Evolutionary conservation across 169 alveolate genomes (phyloP).

Genomic region (Plasmodium inui): DNA sequence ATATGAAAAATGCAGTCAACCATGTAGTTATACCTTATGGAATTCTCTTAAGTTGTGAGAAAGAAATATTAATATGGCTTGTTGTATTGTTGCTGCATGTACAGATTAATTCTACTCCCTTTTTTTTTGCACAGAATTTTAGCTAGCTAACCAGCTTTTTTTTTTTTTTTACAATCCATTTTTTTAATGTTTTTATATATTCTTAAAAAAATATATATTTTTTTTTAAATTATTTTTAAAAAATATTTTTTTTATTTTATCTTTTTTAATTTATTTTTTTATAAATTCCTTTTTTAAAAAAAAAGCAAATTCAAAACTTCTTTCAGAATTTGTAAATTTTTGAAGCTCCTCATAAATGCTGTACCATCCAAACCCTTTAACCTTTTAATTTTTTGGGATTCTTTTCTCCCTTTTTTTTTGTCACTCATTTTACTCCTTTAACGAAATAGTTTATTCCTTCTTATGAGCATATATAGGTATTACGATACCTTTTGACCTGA

Average conservation of each 20-base stretch:
- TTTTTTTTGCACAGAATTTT: not conserved
- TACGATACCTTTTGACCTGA: not conserved
- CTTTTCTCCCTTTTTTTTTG: not conserved
- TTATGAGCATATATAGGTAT: not conserved
- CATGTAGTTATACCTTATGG: not conserved
- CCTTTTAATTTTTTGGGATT: not conserved
- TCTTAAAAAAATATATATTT: not conserved
- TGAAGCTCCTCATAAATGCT: conserved; percentile 13
- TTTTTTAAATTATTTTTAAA: not conserved
- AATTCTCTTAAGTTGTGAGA: conserved; percentile 9
- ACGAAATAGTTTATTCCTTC: not conserved
- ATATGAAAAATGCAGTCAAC: conserved; percentile 9
- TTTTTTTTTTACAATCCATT: not conserved
- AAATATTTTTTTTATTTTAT: not conserved
- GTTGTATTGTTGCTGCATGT: conserved; percentile 48
- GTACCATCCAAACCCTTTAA: not conserved
- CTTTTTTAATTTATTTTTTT: conserved; percentile 10
- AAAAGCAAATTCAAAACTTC: conserved; percentile 18
- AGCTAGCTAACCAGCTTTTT: conserved; percentile 56
- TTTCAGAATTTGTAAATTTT: conserved; percentile 15
- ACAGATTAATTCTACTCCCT: conserved; percentile 25
- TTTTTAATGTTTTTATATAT: conserved; percentile 43
- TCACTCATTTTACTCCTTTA: not conserved
- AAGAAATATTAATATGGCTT: conserved; percentile 29
- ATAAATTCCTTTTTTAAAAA: conserved; percentile 6